Conservation (phyloP, 257 asterid genomes). For the Penstemon davidsonii region DNA sequence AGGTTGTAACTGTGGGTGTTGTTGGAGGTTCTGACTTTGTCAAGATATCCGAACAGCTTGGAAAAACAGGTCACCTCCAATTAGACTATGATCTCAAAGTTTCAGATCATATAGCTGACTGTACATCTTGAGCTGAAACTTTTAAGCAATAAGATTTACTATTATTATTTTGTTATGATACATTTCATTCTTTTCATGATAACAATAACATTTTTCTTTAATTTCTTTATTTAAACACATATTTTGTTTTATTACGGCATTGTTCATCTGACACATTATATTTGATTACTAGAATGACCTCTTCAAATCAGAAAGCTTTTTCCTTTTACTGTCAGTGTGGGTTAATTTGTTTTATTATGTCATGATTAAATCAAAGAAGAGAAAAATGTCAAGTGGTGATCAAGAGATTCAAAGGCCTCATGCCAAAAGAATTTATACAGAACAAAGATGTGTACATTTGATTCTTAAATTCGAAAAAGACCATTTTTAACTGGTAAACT, state of each 20-base stretch:
- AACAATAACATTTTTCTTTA: too few relatives aligned
- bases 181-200: background rate
- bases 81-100: conserved; percentile 12
- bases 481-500: background rate
- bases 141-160: background rate
- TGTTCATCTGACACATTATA: too few relatives aligned
- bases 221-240: too few relatives aligned
- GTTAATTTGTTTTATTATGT: too few relatives aligned
- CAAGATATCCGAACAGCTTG: conserved; percentile 97
- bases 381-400: too few relatives aligned
- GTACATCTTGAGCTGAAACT: background rate
- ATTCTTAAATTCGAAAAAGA: too few relatives aligned
- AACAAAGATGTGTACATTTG: too few relatives aligned
- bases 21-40: conserved; percentile 99
- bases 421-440: background rate
- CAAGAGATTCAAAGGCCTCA: background rate
- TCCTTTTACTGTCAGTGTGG: too few relatives aligned
- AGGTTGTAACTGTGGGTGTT: conserved; percentile 86
- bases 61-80: conserved; percentile 56
- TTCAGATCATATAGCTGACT: background rate
- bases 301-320: too few relatives aligned
- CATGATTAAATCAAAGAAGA: too few relatives aligned
- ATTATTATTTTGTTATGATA: background rate
- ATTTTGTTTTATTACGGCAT: too few relatives aligned
- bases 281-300: too few relatives aligned